Percentiles rank a stretch among this genome's conserved stretches.
These are phyloP conservation scores for Psilocybe cyanescens DNA, from an alignment of 768 basidiomycete species.

Conservation along the genomic window DNA sequence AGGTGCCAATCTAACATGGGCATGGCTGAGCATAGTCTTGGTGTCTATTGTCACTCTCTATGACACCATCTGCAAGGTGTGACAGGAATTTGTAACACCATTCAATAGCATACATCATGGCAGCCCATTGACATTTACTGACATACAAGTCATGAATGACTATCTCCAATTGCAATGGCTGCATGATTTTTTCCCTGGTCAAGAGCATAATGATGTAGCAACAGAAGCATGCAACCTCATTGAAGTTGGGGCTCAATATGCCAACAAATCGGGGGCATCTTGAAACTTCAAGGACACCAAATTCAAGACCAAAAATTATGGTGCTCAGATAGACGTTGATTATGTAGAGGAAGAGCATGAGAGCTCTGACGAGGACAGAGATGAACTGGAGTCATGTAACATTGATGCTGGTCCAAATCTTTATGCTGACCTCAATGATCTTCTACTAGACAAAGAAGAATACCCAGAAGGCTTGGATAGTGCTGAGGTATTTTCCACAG, in stretches of 20 bases:
- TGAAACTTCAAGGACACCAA: slow-evolving; percentile 12
- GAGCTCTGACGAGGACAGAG: not conserved
- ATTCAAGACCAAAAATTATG: slow-evolving; percentile 1
- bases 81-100: slow-evolving; percentile 16
- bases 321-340: not conserved
- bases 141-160: slow-evolving; percentile 4
- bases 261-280: slow-evolving; percentile 10
- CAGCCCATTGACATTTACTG: slow-evolving; percentile 10
- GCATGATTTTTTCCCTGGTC: slow-evolving; percentile 3
- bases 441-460: slow-evolving; percentile 10
- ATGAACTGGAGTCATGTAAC: not conserved
- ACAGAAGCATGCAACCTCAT: slow-evolving; percentile 11
- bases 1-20: slow-evolving; percentile 19
- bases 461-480: not conserved
- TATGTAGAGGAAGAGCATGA: not conserved
- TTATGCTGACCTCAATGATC: not conserved
- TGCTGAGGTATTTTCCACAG: not conserved
- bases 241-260: slow-evolving; percentile 10
- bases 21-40: slow-evolving; percentile 21
- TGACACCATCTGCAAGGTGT: slow-evolving; percentile 17
- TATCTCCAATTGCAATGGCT: slow-evolving; percentile 9
- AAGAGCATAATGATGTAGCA: slow-evolving; percentile 2
- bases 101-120: slow-evolving; percentile 18
- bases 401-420: slow-evolving; percentile 4
- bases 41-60: slow-evolving; percentile 20